These are phyloP conservation scores for Xanthoconium separans DNA, from an alignment of 1,284 basidiomycete species.

Conservation along the genomic window DNA sequence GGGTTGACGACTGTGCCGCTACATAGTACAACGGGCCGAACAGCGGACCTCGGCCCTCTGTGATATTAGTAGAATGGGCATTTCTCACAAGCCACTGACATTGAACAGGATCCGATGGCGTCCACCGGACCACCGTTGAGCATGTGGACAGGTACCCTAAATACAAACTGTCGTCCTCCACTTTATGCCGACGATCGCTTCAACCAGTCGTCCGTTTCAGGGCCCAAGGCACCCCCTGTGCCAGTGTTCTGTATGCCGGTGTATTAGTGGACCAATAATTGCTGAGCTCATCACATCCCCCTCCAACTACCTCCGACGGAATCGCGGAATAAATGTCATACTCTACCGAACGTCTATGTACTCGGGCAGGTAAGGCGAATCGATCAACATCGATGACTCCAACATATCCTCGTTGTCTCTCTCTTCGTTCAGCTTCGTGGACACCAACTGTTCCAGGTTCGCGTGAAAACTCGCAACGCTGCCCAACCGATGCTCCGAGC, in stretches of 20 bases:
- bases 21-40: neutral
- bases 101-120: neutral
- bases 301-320: constrained; percentile 3
- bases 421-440: neutral
- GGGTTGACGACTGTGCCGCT: neutral
- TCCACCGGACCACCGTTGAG: neutral
- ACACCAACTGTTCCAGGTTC: constrained; percentile 1
- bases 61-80: neutral
- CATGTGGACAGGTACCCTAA: constrained; percentile 3
- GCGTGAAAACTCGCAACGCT: neutral
- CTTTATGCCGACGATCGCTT: constrained; percentile 1
- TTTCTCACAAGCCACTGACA: neutral
- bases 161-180: neutral
- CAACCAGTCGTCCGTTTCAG: neutral
- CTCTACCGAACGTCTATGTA: constrained; percentile 7
- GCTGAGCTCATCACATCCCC: neutral
- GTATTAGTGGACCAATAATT: neutral
- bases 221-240: neutral
- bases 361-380: constrained; percentile 8
- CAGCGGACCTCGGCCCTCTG: neutral
- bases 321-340: constrained; percentile 10
- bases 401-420: neutral
- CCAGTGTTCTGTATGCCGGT: neutral
- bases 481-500: neutral
- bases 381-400: constrained; percentile 6